Evolutionary conservation across 139 green algal species (phyloP), one percentile per base, ranked within the genome.

Genomic region (Chlorella sp.): DNA sequence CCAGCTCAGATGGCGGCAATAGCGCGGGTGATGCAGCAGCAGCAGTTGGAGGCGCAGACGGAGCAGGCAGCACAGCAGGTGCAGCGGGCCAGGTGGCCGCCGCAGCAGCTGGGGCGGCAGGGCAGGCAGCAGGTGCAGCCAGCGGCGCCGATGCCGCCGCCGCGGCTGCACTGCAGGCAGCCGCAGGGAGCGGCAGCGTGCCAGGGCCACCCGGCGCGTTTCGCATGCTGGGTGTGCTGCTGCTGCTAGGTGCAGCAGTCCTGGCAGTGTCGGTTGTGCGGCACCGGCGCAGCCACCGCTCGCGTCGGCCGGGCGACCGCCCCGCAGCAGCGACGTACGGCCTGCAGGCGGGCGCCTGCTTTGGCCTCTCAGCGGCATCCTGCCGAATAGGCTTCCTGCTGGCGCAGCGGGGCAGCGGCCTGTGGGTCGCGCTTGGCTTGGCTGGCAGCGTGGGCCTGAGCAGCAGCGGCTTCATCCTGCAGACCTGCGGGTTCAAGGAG

Each of bases 401-500:
- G 82, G 92, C 89, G 2, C 34, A 51, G 20, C 78, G 74, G n/a
- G 51, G 84, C 71, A 84, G 79, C 4, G 85, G 79, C 74, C 41
- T 95, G 68, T 94, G 87, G 39, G 83, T 88, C 17, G 91, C 91
- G 0, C n/a, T 93, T 28, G 95, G 95, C 17, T 83, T 98, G n/a
- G 84, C 78, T 0, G 82, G 57, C 56, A 90, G 84, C 63, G 74
- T 96, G 23, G 73, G 30, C 1, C 89, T 98, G 21, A 94, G 92
- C 47, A 90, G 81, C 60, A 85, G 56, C 64, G 95, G 95, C 51
- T 97, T 97, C 78, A 78, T 96, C 38, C 90, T 97, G 75, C 95
- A 95, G 86, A 98, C 95, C 9, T 73, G 88, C 3, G 96, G 94
- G 21, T 88, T 98, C 30, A 98, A 98, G 87, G 90, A 94, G 23